A percentile compares a stretch with the other conserved stretches of the same genome.
phyloP scores from a whole-genome alignment of 2,329 filamentous ascomycete genomes.

The Meredithiella fracta region DNA sequence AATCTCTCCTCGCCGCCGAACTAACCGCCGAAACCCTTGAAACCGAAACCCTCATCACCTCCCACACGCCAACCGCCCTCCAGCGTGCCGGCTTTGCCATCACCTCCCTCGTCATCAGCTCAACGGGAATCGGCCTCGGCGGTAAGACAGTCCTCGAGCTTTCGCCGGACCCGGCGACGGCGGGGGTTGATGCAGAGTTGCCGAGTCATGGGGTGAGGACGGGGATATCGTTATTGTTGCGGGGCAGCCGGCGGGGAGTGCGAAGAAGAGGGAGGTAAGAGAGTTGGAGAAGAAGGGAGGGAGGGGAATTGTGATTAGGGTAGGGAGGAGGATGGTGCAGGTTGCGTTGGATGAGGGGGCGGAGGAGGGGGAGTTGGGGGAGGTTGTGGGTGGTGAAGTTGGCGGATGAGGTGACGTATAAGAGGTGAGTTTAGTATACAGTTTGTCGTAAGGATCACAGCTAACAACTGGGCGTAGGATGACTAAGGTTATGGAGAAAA shows the following conservation, averaged over 20 bases:
- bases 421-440: conserved; percentile 26
- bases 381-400: conserved; percentile 50
- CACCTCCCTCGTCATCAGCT: conserved; percentile 55
- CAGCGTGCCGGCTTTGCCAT: conserved; percentile 65
- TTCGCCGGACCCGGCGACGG: conserved; percentile 51
- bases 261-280: conserved; percentile 55
- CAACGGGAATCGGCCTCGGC: conserved; percentile 74
- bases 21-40: conserved; percentile 56
- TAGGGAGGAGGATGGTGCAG: conserved; percentile 40
- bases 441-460: neutral
- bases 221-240: conserved; percentile 61
- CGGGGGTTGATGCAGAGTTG: conserved; percentile 30
- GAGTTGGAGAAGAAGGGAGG: conserved; percentile 53
- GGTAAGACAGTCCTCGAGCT: conserved; percentile 85
- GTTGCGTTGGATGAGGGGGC: conserved; percentile 48
- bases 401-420: conserved; percentile 51
- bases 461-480: conserved; percentile 23
- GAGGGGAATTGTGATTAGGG: conserved; percentile 53
- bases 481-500: conserved; percentile 43
- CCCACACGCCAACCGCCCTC: conserved; percentile 50
- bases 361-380: conserved; percentile 25
- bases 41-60: conserved; percentile 49
- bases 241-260: conserved; percentile 56
- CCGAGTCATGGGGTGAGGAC: conserved; percentile 60
- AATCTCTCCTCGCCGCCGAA: conserved; percentile 53